Evolutionary conservation across 495 filamentous ascomycete species (phyloP), one percentile per base, ranked within the genome.

Genomic region (Penicillium daleae): DNA sequence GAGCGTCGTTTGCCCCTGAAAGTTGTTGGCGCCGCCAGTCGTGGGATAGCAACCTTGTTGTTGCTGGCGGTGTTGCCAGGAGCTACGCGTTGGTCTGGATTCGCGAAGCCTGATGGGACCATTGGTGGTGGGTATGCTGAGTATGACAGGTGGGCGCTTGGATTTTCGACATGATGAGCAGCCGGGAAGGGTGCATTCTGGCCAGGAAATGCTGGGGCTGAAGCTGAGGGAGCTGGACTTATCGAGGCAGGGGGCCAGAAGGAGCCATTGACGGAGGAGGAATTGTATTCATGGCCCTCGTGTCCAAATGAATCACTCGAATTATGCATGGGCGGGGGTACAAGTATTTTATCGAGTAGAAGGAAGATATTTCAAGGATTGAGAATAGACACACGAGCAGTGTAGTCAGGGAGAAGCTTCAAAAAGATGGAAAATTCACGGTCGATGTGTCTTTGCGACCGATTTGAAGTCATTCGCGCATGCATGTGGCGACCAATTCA

Each of bases 1-100:
- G 81, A 78, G n/a, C 82, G 77, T 13, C 69, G 73, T 26, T 72
- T 73, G 21, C 48, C 60, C 7, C 66, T 64, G 0, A 58, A 31
- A 0, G 49, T 39, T 4, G 29, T 64, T 4, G 60, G 15, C 0
- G 46, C 27, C 0, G 69, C 49, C 12, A 69, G 33, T 4, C 76
- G 72, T 3, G 76, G 76, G 21, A 79, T 79, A 0, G 76, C 66
- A 29, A 79, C 71, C 52, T 79, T 79, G 3, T 64, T 64, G 4
- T 19, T 37, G 48, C 15, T 21, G 26, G 26, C 13, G 8, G 59
- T 63, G 4, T 19, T 21, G 22, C 3, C 13, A 10, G 39, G 15
- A 12, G 62, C 31, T 4, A 19, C 40, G 4, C 22, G n/a, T 51
- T 32, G 15, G 15, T 26, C 40, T 10, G 42, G 19, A 9, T 22